Base-by-base conservation (phyloP, 1,284 basidiomycete genomes). In the Dichomitus squalens region DNA sequence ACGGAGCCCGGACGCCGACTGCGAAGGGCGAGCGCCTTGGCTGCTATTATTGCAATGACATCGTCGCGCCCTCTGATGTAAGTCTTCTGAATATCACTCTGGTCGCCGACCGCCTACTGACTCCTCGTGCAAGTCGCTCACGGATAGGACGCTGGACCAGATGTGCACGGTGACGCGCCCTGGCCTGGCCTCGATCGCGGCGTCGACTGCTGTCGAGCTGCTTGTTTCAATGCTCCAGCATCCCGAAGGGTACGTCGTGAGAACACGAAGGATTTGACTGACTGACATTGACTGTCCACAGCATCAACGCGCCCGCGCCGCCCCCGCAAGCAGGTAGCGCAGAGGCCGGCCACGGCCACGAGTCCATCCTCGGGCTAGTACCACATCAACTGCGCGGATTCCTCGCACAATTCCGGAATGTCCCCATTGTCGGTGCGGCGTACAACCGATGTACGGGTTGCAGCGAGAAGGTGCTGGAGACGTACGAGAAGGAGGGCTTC, bases 91-190 rank as follows among this genome's bases (percentile, higher is more conserved):
- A 9, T 25, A 6, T 20, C 9, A 16, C 9, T 9, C 29, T 27
- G 14, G 9, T 8, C 8, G 18, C 16, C 5, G 18, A 16, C 29
- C 4, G 27, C 1, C 12, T 9, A 9, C 18, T 51, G 6, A 31
- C 39, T 4, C 16, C 12, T 27, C 16, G n/a, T 7, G 21, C 36
- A 58, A 97, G 95, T 96, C 93, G 0, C 78, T 98, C 48, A 92
- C 93, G 0, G 96, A 99, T 69, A 83, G 96, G 34, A 98, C 96
- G 1, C 82, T 99, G 25, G 97, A 99, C 71, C 96, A 99, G 71
- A 98, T 98, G 96, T 99, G 97, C 70, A 99, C 97, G 0, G 97
- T 99, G 12, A 98, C 96, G 0, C 79, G 97, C n/a, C 96, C 97
- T 0, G 96, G 96, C 0, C 80, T 98, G 0, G 97, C 96, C 0